Percentiles rank a stretch among this genome's conserved stretches.
Conservation (phyloP, 2,329 filamentous ascomycete genomes). For the Colletotrichum lindemuthianum region DNA sequence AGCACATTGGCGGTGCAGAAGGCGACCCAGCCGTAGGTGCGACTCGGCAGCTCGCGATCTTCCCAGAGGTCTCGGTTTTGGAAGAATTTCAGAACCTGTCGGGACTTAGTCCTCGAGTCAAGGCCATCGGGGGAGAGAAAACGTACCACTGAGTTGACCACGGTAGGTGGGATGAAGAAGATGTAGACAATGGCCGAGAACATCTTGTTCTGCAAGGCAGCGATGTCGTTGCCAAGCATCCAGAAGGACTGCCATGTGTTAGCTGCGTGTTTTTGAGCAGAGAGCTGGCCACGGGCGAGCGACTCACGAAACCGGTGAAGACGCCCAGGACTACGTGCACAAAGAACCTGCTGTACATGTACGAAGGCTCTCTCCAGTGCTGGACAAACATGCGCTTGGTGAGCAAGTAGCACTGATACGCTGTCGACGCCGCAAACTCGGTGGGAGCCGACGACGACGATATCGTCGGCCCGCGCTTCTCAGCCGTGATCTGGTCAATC, state of each 20-base stretch:
- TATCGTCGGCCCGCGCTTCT: conserved; percentile 46
- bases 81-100: conserved; percentile 77
- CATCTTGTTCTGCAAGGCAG: conserved; percentile 80
- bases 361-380: conserved; percentile 81
- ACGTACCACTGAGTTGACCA: conserved; percentile 71
- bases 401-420: conserved; percentile 71
- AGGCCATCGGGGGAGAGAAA: too few relatives aligned
- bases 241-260: conserved; percentile 70
- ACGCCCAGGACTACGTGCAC: conserved; percentile 76
- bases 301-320: conserved; percentile 71
- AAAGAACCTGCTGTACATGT: conserved; percentile 82
- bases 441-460: conserved; percentile 39
- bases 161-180: conserved; percentile 73
- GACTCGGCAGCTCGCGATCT: conserved; percentile 75
- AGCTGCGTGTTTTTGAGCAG: not conserved
- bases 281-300: not conserved
- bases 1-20: conserved; percentile 80
- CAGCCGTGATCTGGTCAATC: conserved; percentile 69
- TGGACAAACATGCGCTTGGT: conserved; percentile 77
- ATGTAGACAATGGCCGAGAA: conserved; percentile 74
- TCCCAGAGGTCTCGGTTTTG: conserved; percentile 78
- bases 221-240: conserved; percentile 70
- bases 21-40: conserved; percentile 82
- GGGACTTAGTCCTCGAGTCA: too few relatives aligned
- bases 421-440: conserved; percentile 74